Evolutionary conservation across 2,329 filamentous ascomycete genomes (phyloP).

Genomic region (Diplodia sapinea): DNA sequence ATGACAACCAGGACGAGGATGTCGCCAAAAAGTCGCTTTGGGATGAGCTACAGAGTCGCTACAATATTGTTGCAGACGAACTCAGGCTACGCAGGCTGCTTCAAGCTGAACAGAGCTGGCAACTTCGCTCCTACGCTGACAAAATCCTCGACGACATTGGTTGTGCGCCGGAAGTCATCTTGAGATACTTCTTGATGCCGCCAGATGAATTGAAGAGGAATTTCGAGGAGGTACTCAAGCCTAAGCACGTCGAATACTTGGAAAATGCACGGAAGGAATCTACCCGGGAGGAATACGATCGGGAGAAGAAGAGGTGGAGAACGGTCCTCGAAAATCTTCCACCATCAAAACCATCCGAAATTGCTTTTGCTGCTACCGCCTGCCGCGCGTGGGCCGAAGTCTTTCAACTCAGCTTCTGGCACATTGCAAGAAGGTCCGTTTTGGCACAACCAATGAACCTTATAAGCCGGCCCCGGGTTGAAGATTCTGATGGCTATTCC

Average conservation of each 20-base stretch:
- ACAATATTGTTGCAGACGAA: slow-evolving; percentile 39
- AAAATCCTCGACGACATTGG: slow-evolving; percentile 45
- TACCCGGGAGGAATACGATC: slow-evolving; percentile 44
- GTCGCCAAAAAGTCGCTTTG: slow-evolving; percentile 36
- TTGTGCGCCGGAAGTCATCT: slow-evolving; percentile 45
- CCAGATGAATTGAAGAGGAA: slow-evolving; percentile 29
- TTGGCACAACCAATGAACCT: slow-evolving; percentile 34
- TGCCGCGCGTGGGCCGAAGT: slow-evolving; percentile 47
- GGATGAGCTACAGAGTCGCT: slow-evolving; percentile 39
- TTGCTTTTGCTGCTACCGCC: slow-evolving; percentile 44
- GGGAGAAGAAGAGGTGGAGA: slow-evolving; percentile 41
- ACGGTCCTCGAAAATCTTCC: slow-evolving; percentile 42
- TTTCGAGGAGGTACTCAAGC: slow-evolving; percentile 32
- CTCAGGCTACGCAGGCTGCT: slow-evolving; percentile 41
- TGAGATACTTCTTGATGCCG: slow-evolving; percentile 49
- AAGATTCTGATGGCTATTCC: slow-evolving; percentile 8
- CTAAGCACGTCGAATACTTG: neutral
- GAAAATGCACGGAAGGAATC: slow-evolving; percentile 28
- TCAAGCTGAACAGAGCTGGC: slow-evolving; percentile 45
- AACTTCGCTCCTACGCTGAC: slow-evolving; percentile 45
- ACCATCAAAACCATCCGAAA: slow-evolving; percentile 34
- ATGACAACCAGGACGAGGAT: slow-evolving; percentile 38
- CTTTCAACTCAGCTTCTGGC: slow-evolving; percentile 49
- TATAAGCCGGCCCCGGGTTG: neutral
- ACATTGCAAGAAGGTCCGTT: slow-evolving; percentile 43